These are phyloP conservation scores for Vaccinium darrowii DNA, from an alignment of 148 eudicot species.

Conservation along the genomic window DNA sequence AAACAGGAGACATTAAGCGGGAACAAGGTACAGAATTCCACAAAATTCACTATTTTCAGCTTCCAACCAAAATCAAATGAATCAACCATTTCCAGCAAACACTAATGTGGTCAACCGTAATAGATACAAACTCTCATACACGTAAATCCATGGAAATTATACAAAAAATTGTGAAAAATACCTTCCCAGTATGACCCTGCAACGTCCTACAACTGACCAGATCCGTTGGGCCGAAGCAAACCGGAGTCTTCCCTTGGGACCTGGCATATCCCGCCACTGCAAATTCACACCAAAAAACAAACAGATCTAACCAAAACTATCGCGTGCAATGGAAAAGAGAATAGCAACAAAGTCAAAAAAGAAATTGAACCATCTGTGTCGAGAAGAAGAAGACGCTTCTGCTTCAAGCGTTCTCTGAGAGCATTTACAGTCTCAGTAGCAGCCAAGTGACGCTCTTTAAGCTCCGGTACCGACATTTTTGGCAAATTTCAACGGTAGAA, in stretches of 20 bases:
- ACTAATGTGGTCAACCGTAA: no score
- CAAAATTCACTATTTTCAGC: background rate
- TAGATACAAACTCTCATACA: background rate
- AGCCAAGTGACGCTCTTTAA: constrained; percentile 71
- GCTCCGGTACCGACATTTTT: constrained; percentile 65
- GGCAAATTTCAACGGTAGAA: background rate
- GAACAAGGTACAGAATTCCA: background rate
- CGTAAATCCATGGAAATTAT: background rate
- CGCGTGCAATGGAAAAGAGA: background rate
- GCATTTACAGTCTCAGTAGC: constrained; percentile 71
- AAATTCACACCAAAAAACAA: constrained; percentile 3
- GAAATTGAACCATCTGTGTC: constrained; percentile 67
- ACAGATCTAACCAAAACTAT: constrained; percentile 16
- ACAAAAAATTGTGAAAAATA: constrained; percentile 14
- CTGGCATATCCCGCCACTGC: constrained; percentile 75
- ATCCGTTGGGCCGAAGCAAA: constrained; percentile 82
- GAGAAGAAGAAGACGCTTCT: constrained; percentile 63
- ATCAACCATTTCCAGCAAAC: background rate
- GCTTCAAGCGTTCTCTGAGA: constrained; percentile 71
- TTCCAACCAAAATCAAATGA: background rate
- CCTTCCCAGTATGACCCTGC: constrained; percentile 98
- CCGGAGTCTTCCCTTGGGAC: constrained; percentile 78
- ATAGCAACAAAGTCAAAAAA: background rate
- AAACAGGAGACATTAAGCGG: background rate
- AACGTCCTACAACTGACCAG: constrained; percentile 91